These are phyloP conservation scores for Obelidium mucronatum DNA, from an alignment of 192 early-diverging fungal genomes.

Conservation along the genomic window DNA sequence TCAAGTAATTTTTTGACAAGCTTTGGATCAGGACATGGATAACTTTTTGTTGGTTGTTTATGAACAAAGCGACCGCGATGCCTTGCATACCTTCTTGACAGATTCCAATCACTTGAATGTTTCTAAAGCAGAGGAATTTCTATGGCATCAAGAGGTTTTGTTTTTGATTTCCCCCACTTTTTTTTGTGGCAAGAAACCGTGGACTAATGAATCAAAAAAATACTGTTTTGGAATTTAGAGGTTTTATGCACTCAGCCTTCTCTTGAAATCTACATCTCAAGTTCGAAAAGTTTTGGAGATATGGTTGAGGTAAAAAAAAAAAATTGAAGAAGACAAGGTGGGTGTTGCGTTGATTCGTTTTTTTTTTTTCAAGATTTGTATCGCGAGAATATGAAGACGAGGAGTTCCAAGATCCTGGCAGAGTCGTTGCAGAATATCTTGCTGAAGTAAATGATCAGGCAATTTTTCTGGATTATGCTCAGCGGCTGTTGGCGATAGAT, in stretches of 20 bases:
- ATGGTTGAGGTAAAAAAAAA: slow-evolving; percentile 64
- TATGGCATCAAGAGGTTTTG: slow-evolving; percentile 54
- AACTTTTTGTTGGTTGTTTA: slow-evolving; percentile 61
- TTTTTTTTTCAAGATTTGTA: slow-evolving; percentile 50
- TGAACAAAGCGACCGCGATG: slow-evolving; percentile 21
- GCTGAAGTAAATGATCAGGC: slow-evolving; percentile 22
- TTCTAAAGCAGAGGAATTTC: slow-evolving; percentile 52
- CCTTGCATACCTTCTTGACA: slow-evolving; percentile 37
- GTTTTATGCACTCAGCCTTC: slow-evolving; percentile 67
- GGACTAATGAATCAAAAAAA: too few relatives aligned
- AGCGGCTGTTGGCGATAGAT: slow-evolving; percentile 44
- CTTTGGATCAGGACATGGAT: slow-evolving; percentile 53
- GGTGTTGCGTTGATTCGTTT: too few relatives aligned
- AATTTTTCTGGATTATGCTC: slow-evolving; percentile 29
- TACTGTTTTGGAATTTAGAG: slow-evolving; percentile 38
- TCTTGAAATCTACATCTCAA: slow-evolving; percentile 62
- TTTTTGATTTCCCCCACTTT: background rate
- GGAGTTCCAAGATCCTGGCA: slow-evolving; percentile 48
- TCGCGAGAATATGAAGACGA: slow-evolving; percentile 57
- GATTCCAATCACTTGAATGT: slow-evolving; percentile 57
- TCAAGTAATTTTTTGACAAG: background rate
- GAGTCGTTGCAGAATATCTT: slow-evolving; percentile 35
- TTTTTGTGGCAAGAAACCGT: too few relatives aligned
- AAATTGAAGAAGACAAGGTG: background rate
- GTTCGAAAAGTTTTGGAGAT: slow-evolving; percentile 62